phyloP scores from a whole-genome alignment of 2,329 filamentous ascomycete genomes.

The Tolypocladium ovalisporum region DNA sequence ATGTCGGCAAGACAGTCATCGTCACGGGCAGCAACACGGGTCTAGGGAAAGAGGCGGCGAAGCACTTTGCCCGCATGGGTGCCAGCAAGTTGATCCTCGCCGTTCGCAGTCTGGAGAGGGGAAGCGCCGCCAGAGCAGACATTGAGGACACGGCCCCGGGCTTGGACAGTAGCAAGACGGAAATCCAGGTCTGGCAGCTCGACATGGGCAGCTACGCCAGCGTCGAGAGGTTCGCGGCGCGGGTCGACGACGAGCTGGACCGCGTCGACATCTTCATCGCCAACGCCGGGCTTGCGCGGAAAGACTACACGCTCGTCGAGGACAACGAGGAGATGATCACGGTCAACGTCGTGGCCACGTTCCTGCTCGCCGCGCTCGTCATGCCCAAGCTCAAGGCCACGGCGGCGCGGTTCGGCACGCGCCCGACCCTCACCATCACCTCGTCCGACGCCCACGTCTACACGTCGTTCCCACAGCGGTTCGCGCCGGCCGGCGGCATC shows the following conservation, averaged over 20 bases:
- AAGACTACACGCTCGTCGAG: conserved; percentile 24
- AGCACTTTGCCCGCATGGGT: conserved; percentile 20
- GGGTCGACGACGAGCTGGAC: conserved; percentile 19
- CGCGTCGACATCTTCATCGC: conserved; percentile 32
- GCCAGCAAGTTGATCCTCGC: conserved; percentile 24
- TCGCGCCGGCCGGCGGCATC: conserved; percentile 12
- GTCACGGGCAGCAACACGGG: conserved; percentile 26
- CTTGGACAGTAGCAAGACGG: conserved; percentile 9
- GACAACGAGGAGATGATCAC: conserved; percentile 37
- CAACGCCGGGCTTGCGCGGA: conserved; percentile 27
- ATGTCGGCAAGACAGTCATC: conserved; percentile 19
- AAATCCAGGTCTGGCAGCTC: conserved; percentile 37
- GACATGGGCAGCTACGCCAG: conserved; percentile 36
- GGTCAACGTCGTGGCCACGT: conserved; percentile 41
- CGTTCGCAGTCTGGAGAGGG: conserved; percentile 15
- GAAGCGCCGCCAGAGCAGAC: conserved; percentile 24
- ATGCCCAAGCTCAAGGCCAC: conserved; percentile 39
- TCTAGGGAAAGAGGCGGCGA: conserved; percentile 24
- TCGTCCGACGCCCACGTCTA: conserved; percentile 14
- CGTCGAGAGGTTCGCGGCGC: conserved; percentile 30
- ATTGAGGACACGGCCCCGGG: conserved; percentile 15
- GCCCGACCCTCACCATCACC: conserved; percentile 17
- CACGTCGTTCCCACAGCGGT: conserved; percentile 15
- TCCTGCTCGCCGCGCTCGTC: conserved; percentile 36
- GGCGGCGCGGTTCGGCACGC: conserved; percentile 8